These are phyloP conservation scores for Paraphaeosphaeria minitans DNA, from an alignment of 2,329 filamentous ascomycete species.

Conservation along the genomic window DNA sequence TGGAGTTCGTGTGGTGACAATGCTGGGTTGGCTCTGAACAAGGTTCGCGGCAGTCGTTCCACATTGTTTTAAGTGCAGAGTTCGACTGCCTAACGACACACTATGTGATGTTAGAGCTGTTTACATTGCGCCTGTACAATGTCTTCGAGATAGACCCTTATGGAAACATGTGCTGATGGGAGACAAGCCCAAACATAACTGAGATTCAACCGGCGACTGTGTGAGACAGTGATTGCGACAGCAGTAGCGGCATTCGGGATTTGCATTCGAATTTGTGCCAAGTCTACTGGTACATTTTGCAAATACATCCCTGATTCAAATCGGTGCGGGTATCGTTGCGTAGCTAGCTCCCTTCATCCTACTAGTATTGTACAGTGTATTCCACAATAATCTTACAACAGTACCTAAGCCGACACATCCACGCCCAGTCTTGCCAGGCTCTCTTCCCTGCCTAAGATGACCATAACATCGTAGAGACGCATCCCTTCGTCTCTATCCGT, in stretches of 20 bases:
- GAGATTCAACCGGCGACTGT: not conserved
- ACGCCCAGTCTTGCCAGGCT: conserved; percentile 35
- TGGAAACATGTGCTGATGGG: too few species aligned
- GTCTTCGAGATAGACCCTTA: too few species aligned
- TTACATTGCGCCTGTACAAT: too few species aligned
- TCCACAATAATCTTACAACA: not conserved
- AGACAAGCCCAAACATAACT: too few species aligned
- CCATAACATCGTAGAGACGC: conserved; percentile 43
- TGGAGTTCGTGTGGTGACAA: not conserved
- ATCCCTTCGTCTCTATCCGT: conserved; percentile 41
- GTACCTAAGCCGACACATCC: conserved; percentile 7
- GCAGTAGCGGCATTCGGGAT: not conserved
- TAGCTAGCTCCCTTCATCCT: not conserved
- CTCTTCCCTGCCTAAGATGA: conserved; percentile 40
- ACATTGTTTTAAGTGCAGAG: not conserved
- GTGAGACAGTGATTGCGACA: too few species aligned
- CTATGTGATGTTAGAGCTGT: too few species aligned
- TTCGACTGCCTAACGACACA: too few species aligned
- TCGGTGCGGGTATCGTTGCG: not conserved
- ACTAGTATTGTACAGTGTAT: not conserved
- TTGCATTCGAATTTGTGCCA: not conserved
- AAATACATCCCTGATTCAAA: not conserved
- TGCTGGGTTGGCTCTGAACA: not conserved
- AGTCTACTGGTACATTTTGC: not conserved
- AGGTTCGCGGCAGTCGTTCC: not conserved